Conservation (phyloP, 495 filamentous ascomycete species). For the Pyrenula aspistea region DNA sequence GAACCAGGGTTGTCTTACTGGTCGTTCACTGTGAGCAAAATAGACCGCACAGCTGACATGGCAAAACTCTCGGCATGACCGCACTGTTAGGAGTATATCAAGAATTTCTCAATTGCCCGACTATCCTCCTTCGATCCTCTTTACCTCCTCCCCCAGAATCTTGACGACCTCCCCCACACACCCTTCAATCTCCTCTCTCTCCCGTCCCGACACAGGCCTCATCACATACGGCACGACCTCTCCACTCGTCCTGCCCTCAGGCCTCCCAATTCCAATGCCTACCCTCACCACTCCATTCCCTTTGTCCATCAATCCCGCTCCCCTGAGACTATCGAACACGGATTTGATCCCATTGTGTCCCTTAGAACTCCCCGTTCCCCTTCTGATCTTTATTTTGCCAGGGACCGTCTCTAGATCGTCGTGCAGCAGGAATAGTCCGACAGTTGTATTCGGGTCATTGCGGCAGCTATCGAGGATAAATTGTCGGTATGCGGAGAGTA, state of each 20-base stretch:
- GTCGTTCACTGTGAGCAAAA: no score
- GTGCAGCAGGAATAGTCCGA: constrained; percentile 61
- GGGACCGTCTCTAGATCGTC: constrained; percentile 67
- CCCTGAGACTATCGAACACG: constrained; percentile 35
- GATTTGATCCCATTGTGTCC: constrained; percentile 79
- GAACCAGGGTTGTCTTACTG: no score
- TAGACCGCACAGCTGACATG: no score
- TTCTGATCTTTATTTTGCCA: constrained; percentile 51
- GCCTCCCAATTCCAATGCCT: constrained; percentile 64
- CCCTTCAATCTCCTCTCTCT: constrained; percentile 32
- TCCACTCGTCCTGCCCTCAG: constrained; percentile 38
- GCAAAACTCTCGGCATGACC: no score
- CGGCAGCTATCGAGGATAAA: constrained; percentile 23
- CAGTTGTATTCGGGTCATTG: constrained; percentile 13
- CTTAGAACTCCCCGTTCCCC: constrained; percentile 38
- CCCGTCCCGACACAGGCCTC: constrained; percentile 32
- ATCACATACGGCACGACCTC: constrained; percentile 59
- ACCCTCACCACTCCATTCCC: constrained; percentile 28
- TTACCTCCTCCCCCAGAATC: constrained; percentile 33
- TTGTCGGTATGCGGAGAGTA: constrained; percentile 29
- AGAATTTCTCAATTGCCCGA: neutral
- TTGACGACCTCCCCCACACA: constrained; percentile 36
- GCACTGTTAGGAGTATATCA: neutral
- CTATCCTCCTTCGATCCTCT: constrained; percentile 16
- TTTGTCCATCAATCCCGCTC: constrained; percentile 10